Evolutionary conservation across 768 basidiomycete species (phyloP).

Genomic region (Postia placenta): DNA sequence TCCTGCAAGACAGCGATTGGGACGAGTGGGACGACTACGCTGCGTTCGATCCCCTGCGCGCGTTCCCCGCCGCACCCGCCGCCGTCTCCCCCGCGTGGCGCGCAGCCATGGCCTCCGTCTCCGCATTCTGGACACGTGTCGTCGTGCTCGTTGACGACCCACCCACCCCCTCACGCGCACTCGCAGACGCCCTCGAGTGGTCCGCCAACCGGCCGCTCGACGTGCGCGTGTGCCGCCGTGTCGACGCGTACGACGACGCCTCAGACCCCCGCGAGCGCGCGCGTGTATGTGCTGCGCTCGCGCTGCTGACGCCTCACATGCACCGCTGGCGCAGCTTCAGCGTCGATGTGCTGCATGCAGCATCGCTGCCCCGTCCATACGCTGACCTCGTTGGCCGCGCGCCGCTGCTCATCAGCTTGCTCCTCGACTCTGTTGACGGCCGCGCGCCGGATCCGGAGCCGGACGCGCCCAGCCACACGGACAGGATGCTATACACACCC

Average conservation of each 20-base stretch:
- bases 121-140: slow-evolving; percentile 1
- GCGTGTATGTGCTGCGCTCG: neutral
- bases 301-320: neutral
- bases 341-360: neutral
- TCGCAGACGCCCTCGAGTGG: neutral
- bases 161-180: neutral
- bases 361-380: neutral
- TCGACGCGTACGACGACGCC: neutral
- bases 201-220: neutral
- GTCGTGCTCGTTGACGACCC: neutral
- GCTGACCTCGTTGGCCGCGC: neutral
- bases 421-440: neutral
- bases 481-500: neutral
- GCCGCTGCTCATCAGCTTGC: neutral
- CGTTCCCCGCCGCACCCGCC: neutral
- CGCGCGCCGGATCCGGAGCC: neutral
- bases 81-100: neutral
- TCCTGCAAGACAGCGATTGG: neutral
- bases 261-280: neutral
- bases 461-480: too few relatives aligned
- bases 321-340: neutral
- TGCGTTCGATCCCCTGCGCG: neutral
- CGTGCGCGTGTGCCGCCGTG: neutral
- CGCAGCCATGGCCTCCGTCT: neutral
- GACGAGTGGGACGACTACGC: neutral